Percentiles rank a stretch among this genome's conserved stretches.
Conservation (phyloP, 2,329 filamentous ascomycete genomes). For the Paramyrothecium roridum region DNA sequence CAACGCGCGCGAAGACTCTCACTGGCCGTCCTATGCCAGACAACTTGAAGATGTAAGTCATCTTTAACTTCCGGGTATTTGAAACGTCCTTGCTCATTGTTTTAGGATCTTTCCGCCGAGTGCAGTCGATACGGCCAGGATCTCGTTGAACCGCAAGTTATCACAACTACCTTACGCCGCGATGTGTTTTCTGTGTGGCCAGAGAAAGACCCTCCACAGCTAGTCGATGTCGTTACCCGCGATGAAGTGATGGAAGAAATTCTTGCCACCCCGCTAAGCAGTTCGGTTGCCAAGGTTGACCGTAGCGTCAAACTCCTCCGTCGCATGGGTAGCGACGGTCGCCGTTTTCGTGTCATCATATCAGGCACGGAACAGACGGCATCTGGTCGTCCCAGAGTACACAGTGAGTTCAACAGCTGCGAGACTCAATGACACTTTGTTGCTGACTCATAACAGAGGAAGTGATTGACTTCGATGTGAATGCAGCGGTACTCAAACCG, state of each 20-base stretch:
- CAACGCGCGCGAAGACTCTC: conserved; percentile 16
- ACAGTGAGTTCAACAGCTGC: conserved; percentile 9
- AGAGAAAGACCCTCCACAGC: conserved; percentile 18
- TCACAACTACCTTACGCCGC: conserved; percentile 10
- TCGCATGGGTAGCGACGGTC: conserved; percentile 21
- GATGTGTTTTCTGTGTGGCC: conserved; percentile 26
- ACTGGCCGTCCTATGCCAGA: conserved; percentile 30
- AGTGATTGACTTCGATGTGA: conserved; percentile 28
- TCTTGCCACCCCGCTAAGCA: conserved; percentile 18
- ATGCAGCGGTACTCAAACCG: conserved; percentile 20
- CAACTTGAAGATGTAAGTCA: conserved; percentile 27
- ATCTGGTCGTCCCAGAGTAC: conserved; percentile 14
- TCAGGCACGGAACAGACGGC: conserved; percentile 15
- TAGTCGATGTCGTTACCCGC: conserved; percentile 25
- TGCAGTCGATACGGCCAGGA: conserved; percentile 22
- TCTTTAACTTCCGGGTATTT: rapidly evolving
- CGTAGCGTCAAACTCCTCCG: conserved; percentile 20
- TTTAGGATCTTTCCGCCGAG: conserved; percentile 21
- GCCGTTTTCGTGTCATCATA: conserved; percentile 20
- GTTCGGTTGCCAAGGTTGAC: conserved; percentile 12
- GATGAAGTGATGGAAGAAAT: conserved; percentile 30
- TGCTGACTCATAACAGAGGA: conserved; percentile 15
- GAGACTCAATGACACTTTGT: background rate
- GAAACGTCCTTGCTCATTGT: conserved; percentile 3
- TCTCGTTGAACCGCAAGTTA: conserved; percentile 18